A percentile compares a stretch with the other conserved stretches of the same genome.
Evolutionary conservation across 495 filamentous ascomycete genomes (phyloP).

Genomic region (Amorphotheca resinae): DNA sequence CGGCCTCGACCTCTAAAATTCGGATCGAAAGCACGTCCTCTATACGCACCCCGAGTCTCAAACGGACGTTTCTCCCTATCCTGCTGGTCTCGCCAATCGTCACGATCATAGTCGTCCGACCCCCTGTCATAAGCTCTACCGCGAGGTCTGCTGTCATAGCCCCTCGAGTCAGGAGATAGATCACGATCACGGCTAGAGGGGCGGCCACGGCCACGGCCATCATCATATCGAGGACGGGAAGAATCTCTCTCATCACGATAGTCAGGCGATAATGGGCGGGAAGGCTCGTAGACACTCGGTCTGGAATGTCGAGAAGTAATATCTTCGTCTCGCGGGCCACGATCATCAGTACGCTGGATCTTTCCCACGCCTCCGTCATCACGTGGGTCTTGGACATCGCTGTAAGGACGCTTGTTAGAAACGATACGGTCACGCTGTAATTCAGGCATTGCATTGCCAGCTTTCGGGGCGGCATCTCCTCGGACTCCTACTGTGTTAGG

Average conservation of each 20-base stretch:
- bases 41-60: slow-evolving; percentile 8
- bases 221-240: slow-evolving; percentile 17
- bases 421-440: not conserved
- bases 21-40: slow-evolving; percentile 14
- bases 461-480: not conserved
- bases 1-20: slow-evolving; percentile 12
- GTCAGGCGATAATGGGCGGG: slow-evolving; percentile 5
- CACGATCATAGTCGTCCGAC: slow-evolving; percentile 8
- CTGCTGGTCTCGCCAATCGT: slow-evolving; percentile 14
- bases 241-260: slow-evolving; percentile 11
- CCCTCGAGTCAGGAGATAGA: slow-evolving; percentile 5
- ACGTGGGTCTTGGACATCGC: not conserved
- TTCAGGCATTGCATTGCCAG: slow-evolving; percentile 10
- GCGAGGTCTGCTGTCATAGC: slow-evolving; percentile 13
- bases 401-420: slow-evolving; percentile 3
- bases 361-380: not conserved
- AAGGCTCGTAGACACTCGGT: not conserved
- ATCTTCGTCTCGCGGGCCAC: not conserved
- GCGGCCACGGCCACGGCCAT: slow-evolving; percentile 11
- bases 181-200: slow-evolving; percentile 12
- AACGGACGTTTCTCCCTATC: slow-evolving; percentile 8
- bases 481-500: not conserved
- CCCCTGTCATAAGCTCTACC: slow-evolving; percentile 3
- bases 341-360: not conserved
- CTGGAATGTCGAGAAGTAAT: not conserved